Evolutionary conservation across 202 grass and related monocot genomes (phyloP).

Genomic region (Schoenoplectus tabernaemontani): DNA sequence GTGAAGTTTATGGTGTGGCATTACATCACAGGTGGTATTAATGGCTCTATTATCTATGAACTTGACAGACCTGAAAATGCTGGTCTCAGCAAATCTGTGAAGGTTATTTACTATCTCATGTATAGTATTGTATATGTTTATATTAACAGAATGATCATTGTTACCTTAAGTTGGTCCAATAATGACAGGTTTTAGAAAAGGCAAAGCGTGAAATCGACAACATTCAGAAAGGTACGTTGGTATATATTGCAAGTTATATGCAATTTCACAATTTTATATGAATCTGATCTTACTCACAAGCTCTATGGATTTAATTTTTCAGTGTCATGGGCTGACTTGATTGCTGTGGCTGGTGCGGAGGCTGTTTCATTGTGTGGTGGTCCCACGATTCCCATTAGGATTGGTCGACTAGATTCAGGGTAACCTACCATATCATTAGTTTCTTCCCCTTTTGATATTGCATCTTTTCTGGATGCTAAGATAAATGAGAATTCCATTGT

Average conservation of each 20-base stretch:
- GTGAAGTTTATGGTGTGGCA: not conserved
- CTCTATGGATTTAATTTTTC: constrained; percentile 10
- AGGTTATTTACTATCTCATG: constrained; percentile 29
- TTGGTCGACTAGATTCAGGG: constrained; percentile 91
- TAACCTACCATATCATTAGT: constrained; percentile 24
- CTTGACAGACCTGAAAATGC: constrained; percentile 83
- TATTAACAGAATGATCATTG: not conserved
- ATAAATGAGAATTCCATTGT: constrained; percentile 14
- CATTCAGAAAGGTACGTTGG: constrained; percentile 51
- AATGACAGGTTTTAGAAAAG: constrained; percentile 72
- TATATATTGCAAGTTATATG: constrained; percentile 8
- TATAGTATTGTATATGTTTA: constrained; percentile 4
- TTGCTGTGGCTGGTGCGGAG: constrained; percentile 81
- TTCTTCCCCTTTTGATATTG: not conserved
- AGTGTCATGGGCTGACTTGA: constrained; percentile 98
- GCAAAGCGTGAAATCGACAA: constrained; percentile 57
- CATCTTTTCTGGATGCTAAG: constrained; percentile 18
- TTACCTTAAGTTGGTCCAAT: constrained; percentile 21
- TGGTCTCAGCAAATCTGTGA: constrained; percentile 72
- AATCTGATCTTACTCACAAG: constrained; percentile 3
- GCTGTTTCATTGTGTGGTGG: constrained; percentile 80
- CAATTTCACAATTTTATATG: constrained; percentile 10
- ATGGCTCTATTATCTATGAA: constrained; percentile 93
- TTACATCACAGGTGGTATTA: constrained; percentile 80
- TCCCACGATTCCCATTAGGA: constrained; percentile 57